Evolutionary conservation across 768 basidiomycete genomes (phyloP).

Genomic region (Dioszegia crocea): DNA sequence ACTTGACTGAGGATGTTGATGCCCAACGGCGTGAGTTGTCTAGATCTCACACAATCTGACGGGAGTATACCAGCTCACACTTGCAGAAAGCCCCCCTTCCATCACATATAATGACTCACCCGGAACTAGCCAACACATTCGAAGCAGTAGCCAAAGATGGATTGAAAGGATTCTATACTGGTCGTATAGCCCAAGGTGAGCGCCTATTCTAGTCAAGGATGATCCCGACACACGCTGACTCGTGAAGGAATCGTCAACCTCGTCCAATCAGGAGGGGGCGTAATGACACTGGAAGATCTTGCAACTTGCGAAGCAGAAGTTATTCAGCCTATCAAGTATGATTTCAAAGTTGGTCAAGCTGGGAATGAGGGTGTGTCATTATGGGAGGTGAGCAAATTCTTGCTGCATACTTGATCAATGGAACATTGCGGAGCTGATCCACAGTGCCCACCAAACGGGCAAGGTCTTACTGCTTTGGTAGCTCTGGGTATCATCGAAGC

Average conservation of each 20-base stretch:
- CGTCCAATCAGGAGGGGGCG: conserved; percentile 77
- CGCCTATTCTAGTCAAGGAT: background rate
- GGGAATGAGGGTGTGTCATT: conserved; percentile 72
- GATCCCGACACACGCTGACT: background rate
- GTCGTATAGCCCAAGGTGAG: conserved; percentile 72
- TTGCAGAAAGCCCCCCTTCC: conserved; percentile 58
- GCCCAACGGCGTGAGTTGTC: conserved; percentile 38
- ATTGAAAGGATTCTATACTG: conserved; percentile 90
- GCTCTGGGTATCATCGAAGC: conserved; percentile 89
- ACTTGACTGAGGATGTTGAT: conserved; percentile 46
- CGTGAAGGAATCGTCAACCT: conserved; percentile 50
- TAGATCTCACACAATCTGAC: background rate
- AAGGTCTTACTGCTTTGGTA: conserved; percentile 91
- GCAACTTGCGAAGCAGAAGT: conserved; percentile 72
- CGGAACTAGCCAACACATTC: conserved; percentile 80
- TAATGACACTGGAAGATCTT: conserved; percentile 92
- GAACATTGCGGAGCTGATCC: background rate
- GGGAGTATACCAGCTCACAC: background rate
- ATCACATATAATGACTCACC: conserved; percentile 76
- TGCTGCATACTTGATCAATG: no score
- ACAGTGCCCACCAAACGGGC: conserved; percentile 93
- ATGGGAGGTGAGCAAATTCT: conserved; percentile 67
- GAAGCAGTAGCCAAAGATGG: conserved; percentile 72
- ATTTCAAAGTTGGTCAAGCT: conserved; percentile 56
- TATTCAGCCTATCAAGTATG: conserved; percentile 88